Conservation (phyloP, 768 basidiomycete genomes). For the Lentinula raphanica region DNA sequence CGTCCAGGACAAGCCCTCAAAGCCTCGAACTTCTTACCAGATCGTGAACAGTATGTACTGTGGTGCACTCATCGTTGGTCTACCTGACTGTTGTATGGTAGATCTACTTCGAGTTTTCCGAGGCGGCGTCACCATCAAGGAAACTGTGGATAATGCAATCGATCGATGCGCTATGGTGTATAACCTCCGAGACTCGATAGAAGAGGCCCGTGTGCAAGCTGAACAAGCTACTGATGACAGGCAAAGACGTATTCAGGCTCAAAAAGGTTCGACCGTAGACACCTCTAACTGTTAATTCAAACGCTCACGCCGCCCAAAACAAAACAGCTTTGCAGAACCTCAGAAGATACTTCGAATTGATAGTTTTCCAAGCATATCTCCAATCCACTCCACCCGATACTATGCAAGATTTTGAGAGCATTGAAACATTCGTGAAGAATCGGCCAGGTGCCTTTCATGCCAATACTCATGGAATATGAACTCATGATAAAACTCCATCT, state of each 20-base stretch:
- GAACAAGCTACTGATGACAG: constrained; percentile 73
- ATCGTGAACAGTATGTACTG: constrained; percentile 78
- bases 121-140: constrained; percentile 82
- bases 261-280: constrained; percentile 54
- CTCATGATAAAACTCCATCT: neutral
- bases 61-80: neutral
- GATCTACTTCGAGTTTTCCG: constrained; percentile 83
- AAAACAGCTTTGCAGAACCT: constrained; percentile 69
- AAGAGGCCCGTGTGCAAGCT: constrained; percentile 70
- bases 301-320: too few relatives aligned
- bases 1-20: neutral
- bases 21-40: constrained; percentile 63
- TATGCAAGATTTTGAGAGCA: constrained; percentile 63
- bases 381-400: constrained; percentile 80
- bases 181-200: constrained; percentile 87
- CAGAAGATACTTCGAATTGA: constrained; percentile 77
- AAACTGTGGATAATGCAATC: constrained; percentile 79
- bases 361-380: constrained; percentile 87
- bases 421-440: constrained; percentile 78
- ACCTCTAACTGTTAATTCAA: constrained; percentile 2
- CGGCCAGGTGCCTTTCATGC: constrained; percentile 61
- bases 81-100: constrained; percentile 22
- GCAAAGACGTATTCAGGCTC: constrained; percentile 58
- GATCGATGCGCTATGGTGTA: constrained; percentile 79
- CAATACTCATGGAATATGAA: neutral